These are phyloP conservation scores for Aspergillus sp. DNA, from an alignment of 2,329 filamentous ascomycete genomes.

Conservation along the genomic window DNA sequence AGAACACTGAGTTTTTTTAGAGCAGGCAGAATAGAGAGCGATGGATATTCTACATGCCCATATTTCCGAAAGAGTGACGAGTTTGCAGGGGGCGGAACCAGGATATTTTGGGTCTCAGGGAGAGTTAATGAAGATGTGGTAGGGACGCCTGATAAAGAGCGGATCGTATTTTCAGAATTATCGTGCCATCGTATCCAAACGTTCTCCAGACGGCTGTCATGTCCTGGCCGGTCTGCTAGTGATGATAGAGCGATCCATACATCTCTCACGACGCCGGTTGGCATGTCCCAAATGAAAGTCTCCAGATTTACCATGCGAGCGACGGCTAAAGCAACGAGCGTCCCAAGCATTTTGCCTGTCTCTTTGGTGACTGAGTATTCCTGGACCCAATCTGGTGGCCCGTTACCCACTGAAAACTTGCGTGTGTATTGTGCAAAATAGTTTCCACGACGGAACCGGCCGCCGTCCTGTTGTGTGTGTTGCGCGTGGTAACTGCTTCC, in stretches of 20 bases:
- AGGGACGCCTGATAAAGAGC: constrained; percentile 15
- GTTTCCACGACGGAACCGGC: constrained; percentile 58
- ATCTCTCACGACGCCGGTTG: constrained; percentile 76
- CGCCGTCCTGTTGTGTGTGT: not conserved
- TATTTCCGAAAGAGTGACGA: constrained; percentile 51
- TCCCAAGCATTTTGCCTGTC: constrained; percentile 85
- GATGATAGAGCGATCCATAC: constrained; percentile 78
- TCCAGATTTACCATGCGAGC: constrained; percentile 79
- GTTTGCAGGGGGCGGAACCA: constrained; percentile 17
- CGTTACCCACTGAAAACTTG: constrained; percentile 84
- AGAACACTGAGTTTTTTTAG: constrained; percentile 74
- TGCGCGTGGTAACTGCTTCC: constrained; percentile 23
- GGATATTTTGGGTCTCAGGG: constrained; percentile 18
- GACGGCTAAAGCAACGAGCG: constrained; percentile 74
- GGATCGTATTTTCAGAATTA: constrained; percentile 54
- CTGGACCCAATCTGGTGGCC: constrained; percentile 72
- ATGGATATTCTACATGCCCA: constrained; percentile 71
- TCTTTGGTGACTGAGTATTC: constrained; percentile 83
- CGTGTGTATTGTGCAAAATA: constrained; percentile 76
- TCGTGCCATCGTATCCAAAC: constrained; percentile 85
- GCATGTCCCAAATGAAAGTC: constrained; percentile 86
- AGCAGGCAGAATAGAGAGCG: constrained; percentile 73
- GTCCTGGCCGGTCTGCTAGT: constrained; percentile 61
- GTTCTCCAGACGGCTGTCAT: constrained; percentile 67
- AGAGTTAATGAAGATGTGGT: constrained; percentile 18